Evolutionary conservation across 768 basidiomycete species (phyloP).

Genomic region (Sporobolomyces pararoseus): DNA sequence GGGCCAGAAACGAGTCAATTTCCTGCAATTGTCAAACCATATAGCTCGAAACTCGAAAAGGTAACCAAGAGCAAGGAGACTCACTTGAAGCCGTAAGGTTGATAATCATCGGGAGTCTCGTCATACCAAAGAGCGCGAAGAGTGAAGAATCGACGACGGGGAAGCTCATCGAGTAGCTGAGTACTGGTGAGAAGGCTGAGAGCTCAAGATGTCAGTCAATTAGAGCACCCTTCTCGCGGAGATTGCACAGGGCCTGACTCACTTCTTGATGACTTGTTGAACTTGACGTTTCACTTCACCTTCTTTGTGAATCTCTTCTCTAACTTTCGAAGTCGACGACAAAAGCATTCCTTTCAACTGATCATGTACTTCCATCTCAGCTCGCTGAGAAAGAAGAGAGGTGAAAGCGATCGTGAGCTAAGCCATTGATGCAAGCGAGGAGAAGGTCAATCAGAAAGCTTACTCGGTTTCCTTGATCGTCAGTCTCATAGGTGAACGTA

Average conservation of each 20-base stretch:
- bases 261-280: constrained; percentile 69
- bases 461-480: constrained; percentile 32
- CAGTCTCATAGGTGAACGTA: constrained; percentile 42
- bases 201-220: not conserved
- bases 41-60: not conserved
- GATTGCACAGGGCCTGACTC: not conserved
- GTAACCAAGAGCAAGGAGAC: too few species aligned
- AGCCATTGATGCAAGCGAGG: too few species aligned
- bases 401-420: not conserved
- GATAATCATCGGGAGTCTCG: constrained; percentile 73
- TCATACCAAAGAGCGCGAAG: constrained; percentile 78
- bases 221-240: not conserved
- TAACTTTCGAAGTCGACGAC: not conserved
- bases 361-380: constrained; percentile 36
- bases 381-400: not conserved
- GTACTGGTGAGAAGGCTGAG: constrained; percentile 38
- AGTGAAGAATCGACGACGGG: constrained; percentile 77
- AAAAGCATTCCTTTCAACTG: constrained; percentile 38
- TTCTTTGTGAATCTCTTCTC: constrained; percentile 13
- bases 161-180: constrained; percentile 29
- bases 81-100: constrained; percentile 66
- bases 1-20: not conserved
- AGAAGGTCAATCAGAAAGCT: not conserved
- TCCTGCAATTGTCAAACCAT: constrained; percentile 2
- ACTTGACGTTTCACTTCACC: constrained; percentile 38